Conservation (phyloP, 140 eudicot species). For the Cichorium intybus region DNA sequence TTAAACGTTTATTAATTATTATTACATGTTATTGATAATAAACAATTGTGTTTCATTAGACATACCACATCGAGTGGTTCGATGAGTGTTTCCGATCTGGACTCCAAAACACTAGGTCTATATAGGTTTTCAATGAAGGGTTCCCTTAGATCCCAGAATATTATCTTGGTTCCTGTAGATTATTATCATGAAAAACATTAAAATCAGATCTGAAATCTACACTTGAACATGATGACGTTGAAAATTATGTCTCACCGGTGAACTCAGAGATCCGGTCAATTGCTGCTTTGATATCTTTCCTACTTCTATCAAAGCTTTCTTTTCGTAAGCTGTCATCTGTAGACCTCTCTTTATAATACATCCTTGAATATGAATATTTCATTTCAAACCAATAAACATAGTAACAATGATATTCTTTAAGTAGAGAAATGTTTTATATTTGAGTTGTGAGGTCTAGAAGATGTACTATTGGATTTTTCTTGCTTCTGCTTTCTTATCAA, state of each 20-base stretch:
- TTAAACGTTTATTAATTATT: not conserved
- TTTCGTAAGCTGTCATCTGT: conserved; percentile 44
- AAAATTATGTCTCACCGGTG: conserved; percentile 58
- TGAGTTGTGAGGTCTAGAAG: not conserved
- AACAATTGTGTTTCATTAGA: not conserved
- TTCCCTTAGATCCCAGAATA: conserved; percentile 94
- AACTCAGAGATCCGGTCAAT: conserved; percentile 90
- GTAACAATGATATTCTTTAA: not conserved
- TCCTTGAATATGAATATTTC: conserved; percentile 8
- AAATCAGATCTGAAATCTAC: conserved; percentile 6
- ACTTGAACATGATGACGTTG: not conserved
- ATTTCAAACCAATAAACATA: too few relatives aligned
- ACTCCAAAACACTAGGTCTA: conserved; percentile 75
- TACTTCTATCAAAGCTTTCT: conserved; percentile 89
- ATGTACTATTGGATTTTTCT: conserved; percentile 58
- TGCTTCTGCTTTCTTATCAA: conserved; percentile 64
- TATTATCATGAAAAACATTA: not conserved
- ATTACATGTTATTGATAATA: not conserved
- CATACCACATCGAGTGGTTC: conserved; percentile 92
- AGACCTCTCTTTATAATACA: conserved; percentile 42
- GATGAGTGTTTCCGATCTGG: conserved; percentile 76
- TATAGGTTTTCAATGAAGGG: conserved; percentile 81
- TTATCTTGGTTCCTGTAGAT: conserved; percentile 71
- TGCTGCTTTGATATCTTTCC: conserved; percentile 96
- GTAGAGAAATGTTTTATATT: too few relatives aligned